Base-by-base conservation (phyloP, 1,284 basidiomycete genomes). In the Ustilago cynodontis region DNA sequence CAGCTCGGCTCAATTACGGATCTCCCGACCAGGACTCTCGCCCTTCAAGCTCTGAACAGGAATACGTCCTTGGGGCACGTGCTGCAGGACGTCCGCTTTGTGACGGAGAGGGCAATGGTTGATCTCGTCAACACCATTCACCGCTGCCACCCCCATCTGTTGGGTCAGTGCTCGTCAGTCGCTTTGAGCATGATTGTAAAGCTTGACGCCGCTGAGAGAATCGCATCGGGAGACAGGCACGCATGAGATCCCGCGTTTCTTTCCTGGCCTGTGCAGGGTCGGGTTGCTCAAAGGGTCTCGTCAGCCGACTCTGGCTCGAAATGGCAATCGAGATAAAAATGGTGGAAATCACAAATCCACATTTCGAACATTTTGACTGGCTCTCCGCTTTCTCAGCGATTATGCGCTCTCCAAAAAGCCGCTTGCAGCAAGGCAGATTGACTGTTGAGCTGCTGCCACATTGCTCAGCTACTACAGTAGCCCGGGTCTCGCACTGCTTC, bases 191-290 rank as follows among this genome's bases (percentile, higher is more conserved):
- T n/a, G n/a, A n/a, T n/a, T n/a, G n/a, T n/a, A n/a, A n/a, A n/a
- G n/a, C n/a, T n/a, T n/a, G n/a, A n/a, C n/a, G n/a, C n/a, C n/a
- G n/a, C n/a, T n/a, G n/a, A 13, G 47, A 26, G 13, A 14, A 49
- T 28, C 22, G 26, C 47, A 26, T 49, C 26, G 24, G 43, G 26
- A 22, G 7, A 49, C n/a, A n/a, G n/a, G n/a, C 22, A 49, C 47
- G 47, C 22, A 26, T 49, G 47, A 49, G 22, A 16, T 28, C 47
- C 14, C 47, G 47, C 47, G 22, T 26, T 18, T 10, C 24, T n/a
- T n/a, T n/a, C 22, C 26, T 49, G 47, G 47, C 47, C 47, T 49
- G 47, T 49, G 47, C 47, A 49, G 47, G 24, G 47, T 49, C 47
- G 24, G 28, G 11, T 20, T 5, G 41, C 5, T 5, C 3, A 43